Base-by-base conservation (phyloP, 257 asterid genomes). In the Gynochthodes officinalis region DNA sequence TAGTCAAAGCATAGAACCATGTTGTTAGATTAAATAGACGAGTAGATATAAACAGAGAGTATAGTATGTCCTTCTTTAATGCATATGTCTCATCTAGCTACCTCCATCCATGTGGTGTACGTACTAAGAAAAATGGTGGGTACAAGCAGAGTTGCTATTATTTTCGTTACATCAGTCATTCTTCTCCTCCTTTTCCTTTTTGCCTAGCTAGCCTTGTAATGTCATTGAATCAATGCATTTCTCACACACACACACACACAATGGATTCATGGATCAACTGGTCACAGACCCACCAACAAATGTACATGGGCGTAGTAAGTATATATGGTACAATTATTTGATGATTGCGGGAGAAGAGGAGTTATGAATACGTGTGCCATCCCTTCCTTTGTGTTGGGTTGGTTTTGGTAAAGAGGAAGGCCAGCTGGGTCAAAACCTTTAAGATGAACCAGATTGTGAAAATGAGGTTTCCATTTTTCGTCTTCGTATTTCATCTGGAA, bases 161-260 rank as follows among this genome's bases (percentile, higher is more conserved):
- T 37, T 4, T 63, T 37, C 9, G 68, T 37, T 63, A 62, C 75
- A 71, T 71, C 68, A 28, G 68, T 71, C 75, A 11, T 58, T 59
- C 68, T 43, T 58, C 11, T 42, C 11, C 30, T 14, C 5, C 5
- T 23, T 70, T 70, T 54, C 30, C 28, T 54, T 70, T 55, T 55
- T 55, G 66, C 66, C 64, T 23, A 14, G 39, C 40, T 39, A 10
- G n/a, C 12, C 65, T 59, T 28, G 65, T 59, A 59, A 30, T 16
- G 66, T 19, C 43, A 30, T 60, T 16, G n/a, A 4, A 14, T 13
- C 70, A 33, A 19, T 50, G 73, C 64, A 69, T 13, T 40, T 69
- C 25, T 21, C 58, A 23, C 7, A 19, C n/a, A 25, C n/a, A n/a
- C n/a, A n/a, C n/a, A n/a, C n/a, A n/a, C n/a, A n/a, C n/a, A n/a